Base-by-base conservation (phyloP, 2,329 filamentous ascomycete species). In the Delphinella strobiligena region DNA sequence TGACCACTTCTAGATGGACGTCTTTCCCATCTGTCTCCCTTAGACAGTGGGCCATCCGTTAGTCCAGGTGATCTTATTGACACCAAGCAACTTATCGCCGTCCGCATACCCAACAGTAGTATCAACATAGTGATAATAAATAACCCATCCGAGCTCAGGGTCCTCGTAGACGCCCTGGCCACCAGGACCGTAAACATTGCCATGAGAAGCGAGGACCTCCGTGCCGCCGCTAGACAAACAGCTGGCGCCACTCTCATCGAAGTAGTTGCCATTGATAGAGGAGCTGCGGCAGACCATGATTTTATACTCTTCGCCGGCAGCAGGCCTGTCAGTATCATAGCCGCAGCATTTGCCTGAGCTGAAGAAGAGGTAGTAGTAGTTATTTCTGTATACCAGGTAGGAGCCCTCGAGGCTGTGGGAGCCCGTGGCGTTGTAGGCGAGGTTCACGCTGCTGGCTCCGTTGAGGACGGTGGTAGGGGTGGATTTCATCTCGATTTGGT, bases 281-380 rank as follows among this genome's bases (percentile, higher is more conserved):
- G 37, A 62, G 3, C 70, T 74, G n/a, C 75, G 61, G 59, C 78
- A 82, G 18, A 79, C 75, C 50, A 69, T 71, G 53, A 82, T 76
- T 53, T 71, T 72, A 55, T 82, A 82, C 56, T 81, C 78, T n/a
- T 61, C 60, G 3, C 77, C 78, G 0, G 62, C 36, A 0, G 72
- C 66, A 0, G 77, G 75, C 40, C 53, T 59, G 39, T 49, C 60
- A 0, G 51, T 54, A 46, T 78, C 69, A 46, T 72, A 78, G n/a
- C 61, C 63, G 42, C 79, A 82, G 62, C 78, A 82, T 19, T 61
- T 64, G 1, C 78, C 79, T 1, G 61, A 62, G 5, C 69, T 75
- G 54, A 70, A 78, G 55, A 82, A 80, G 9, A 82, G 62, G 51
- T 80, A 83, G 53, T 76, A 81, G 51, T 71, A 78, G 15, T 58